A percentile compares a stretch with the other conserved stretches of the same genome.
phyloP scores from a whole-genome alignment of 139 green algal genomes.

The Tetraselmis chui region DNA sequence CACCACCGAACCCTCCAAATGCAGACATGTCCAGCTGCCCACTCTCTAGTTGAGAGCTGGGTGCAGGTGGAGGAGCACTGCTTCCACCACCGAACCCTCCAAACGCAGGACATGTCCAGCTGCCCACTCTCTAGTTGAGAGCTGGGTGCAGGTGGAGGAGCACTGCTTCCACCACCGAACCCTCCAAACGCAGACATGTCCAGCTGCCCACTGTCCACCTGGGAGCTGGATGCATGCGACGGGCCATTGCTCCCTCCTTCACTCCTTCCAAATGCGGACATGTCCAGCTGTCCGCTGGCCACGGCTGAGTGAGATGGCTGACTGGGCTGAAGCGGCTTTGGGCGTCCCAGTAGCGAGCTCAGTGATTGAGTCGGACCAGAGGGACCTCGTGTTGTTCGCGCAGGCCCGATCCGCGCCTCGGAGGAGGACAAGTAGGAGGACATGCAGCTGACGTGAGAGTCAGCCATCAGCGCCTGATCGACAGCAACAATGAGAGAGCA shows the following conservation, averaged over 20 bases:
- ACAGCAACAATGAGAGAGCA: background rate
- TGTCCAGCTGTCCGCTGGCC: slow-evolving; percentile 28
- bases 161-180: no score
- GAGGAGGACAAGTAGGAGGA: background rate
- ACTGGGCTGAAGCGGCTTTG: background rate
- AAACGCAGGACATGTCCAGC: slow-evolving; percentile 28
- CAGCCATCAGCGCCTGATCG: background rate
- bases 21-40: slow-evolving; percentile 34
- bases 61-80: background rate
- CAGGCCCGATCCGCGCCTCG: background rate
- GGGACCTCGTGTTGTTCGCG: background rate
- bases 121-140: no score
- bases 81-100: slow-evolving; percentile 6
- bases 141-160: no score
- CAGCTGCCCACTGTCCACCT: slow-evolving; percentile 27
- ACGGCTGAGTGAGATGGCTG: slow-evolving; percentile 13
- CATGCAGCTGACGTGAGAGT: background rate
- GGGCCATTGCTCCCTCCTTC: background rate
- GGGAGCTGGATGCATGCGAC: background rate
- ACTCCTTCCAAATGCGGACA: slow-evolving; percentile 25
- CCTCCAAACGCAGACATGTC: no score
- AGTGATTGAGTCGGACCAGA: background rate
- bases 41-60: slow-evolving; percentile 15
- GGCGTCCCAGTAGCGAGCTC: background rate
- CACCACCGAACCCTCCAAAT: background rate